Percentiles rank a stretch among this genome's conserved stretches.
phyloP scores from a whole-genome alignment of 208 protist genomes.

The Wallacemonas sp. region DNA sequence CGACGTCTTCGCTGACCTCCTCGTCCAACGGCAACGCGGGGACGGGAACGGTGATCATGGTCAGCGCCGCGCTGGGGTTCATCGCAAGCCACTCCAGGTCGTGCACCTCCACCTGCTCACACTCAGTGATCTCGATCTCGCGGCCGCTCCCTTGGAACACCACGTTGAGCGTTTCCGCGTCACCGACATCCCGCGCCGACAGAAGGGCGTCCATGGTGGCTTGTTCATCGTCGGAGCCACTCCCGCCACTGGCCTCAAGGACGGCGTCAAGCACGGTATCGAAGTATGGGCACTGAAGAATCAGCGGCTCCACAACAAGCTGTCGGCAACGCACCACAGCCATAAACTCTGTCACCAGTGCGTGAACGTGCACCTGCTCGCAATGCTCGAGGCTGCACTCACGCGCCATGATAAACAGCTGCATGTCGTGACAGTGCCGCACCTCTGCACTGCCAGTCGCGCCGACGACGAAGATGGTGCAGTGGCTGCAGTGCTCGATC shows the following conservation, averaged over 20 bases:
- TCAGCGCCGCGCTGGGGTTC: not conserved
- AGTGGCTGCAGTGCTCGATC: slow-evolving; percentile 64
- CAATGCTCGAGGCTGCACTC: slow-evolving; percentile 52
- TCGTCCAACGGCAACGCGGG: not conserved
- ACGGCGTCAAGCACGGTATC: slow-evolving; percentile 51
- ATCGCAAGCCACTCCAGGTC: slow-evolving; percentile 25
- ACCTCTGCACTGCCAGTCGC: slow-evolving; percentile 44
- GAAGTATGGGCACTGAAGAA: slow-evolving; percentile 48
- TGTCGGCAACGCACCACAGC: slow-evolving; percentile 15
- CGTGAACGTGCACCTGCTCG: slow-evolving; percentile 26
- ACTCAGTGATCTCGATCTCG: slow-evolving; percentile 21
- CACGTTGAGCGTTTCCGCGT: slow-evolving; percentile 49
- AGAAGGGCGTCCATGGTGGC: not conserved
- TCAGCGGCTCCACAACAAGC: slow-evolving; percentile 44
- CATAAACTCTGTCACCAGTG: slow-evolving; percentile 63
- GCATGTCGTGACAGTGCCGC: slow-evolving; percentile 48
- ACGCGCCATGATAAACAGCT: slow-evolving; percentile 44
- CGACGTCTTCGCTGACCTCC: not conserved
- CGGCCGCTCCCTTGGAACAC: slow-evolving; percentile 30
- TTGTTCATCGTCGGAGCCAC: slow-evolving; percentile 21
- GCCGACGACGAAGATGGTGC: slow-evolving; percentile 66
- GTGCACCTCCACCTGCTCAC: slow-evolving; percentile 22
- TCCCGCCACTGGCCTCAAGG: slow-evolving; percentile 26
- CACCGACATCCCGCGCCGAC: slow-evolving; percentile 25
- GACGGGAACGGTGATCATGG: slow-evolving; percentile 6